A percentile compares a stretch with the other conserved stretches of the same genome.
Evolutionary conservation across 495 filamentous ascomycete species (phyloP).

Genomic region (Penicillium psychrofluorescens): DNA sequence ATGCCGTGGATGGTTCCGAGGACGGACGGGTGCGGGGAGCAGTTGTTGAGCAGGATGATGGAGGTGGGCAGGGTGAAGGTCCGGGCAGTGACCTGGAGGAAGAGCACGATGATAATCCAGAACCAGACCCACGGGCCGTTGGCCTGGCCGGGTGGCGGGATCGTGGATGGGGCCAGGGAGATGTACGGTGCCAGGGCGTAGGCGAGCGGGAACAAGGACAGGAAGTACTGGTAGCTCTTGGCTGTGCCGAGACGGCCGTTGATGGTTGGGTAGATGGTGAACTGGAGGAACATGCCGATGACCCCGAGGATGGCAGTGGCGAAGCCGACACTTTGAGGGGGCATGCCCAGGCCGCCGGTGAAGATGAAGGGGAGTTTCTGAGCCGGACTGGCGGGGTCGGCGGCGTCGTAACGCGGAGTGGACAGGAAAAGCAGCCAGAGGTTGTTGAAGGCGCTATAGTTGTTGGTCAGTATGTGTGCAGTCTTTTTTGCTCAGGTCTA

Average conservation of each 20-base stretch:
- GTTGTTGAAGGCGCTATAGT: constrained; percentile 63
- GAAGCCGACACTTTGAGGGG: constrained; percentile 66
- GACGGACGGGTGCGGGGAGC: constrained; percentile 71
- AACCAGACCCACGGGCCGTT: constrained; percentile 61
- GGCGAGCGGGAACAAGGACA: constrained; percentile 65
- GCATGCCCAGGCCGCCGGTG: constrained; percentile 73
- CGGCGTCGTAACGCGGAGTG: constrained; percentile 59
- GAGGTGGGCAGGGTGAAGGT: constrained; percentile 75
- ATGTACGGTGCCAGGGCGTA: constrained; percentile 70
- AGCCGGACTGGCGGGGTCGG: constrained; percentile 31
- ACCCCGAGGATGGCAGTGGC: constrained; percentile 71
- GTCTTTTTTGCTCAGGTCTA: too few species aligned
- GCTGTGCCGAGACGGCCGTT: constrained; percentile 62
- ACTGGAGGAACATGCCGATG: constrained; percentile 70
- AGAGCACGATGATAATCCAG: constrained; percentile 58
- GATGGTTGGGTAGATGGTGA: constrained; percentile 67
- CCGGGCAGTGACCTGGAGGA: constrained; percentile 68
- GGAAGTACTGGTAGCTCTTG: constrained; percentile 58
- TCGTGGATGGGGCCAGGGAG: constrained; percentile 56
- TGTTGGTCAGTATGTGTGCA: neutral
- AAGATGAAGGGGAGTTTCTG: constrained; percentile 59
- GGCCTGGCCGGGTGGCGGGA: constrained; percentile 53
- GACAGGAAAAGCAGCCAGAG: constrained; percentile 83
- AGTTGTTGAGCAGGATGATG: constrained; percentile 78
- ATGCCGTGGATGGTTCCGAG: constrained; percentile 79